Conservation (phyloP, 306 rosid genomes). For the Pyrus pyrifolia region DNA sequence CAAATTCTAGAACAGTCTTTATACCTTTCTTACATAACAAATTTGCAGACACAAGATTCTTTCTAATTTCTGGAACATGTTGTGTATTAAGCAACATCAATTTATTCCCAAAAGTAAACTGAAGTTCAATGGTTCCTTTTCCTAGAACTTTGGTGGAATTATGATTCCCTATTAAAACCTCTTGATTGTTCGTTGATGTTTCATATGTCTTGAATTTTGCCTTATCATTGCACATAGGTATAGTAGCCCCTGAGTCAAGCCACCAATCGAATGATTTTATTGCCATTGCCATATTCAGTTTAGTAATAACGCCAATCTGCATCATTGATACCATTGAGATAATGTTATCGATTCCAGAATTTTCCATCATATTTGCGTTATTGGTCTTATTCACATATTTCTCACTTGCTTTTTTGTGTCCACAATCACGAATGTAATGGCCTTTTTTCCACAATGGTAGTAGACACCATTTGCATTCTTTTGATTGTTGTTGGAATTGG, state of each 20-base stretch:
- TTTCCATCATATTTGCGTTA: neutral
- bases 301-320: neutral
- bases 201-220: no score
- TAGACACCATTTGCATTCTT: no score
- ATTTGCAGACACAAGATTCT: neutral
- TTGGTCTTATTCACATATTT: neutral
- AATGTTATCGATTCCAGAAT: neutral
- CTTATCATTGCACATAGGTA: no score
- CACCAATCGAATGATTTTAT: neutral
- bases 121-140: neutral
- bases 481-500: no score
- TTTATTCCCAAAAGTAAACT: neutral
- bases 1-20: no score
- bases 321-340: neutral
- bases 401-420: neutral
- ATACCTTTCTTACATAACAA: no score
- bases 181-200: no score
- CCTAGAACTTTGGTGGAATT: neutral
- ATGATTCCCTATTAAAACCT: neutral
- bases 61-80: neutral
- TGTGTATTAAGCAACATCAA: neutral
- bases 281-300: neutral
- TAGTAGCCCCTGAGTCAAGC: neutral
- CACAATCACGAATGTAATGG: neutral
- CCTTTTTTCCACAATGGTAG: neutral